A percentile compares a stretch with the other conserved stretches of the same genome.
These are phyloP conservation scores for Pochonia chlamydosporia DNA, from an alignment of 2,329 filamentous ascomycete species.

Conservation along the genomic window DNA sequence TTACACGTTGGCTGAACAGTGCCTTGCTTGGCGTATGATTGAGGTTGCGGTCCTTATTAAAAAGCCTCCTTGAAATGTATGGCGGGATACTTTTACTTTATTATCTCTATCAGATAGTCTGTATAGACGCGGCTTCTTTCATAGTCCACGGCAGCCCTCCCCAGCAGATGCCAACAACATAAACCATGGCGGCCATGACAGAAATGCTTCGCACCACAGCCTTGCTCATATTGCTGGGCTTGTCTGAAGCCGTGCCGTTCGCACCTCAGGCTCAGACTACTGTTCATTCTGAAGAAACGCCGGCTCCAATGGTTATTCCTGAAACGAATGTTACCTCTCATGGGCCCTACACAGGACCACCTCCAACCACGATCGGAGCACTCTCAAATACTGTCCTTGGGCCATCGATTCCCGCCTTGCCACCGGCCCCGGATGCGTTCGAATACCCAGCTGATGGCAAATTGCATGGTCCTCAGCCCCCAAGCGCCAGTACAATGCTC, in stretches of 20 bases:
- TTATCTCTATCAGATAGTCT: too few species aligned
- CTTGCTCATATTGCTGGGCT: not conserved
- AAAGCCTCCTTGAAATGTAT: too few species aligned
- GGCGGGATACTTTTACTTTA: too few species aligned
- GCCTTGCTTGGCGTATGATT: too few species aligned
- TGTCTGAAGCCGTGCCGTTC: not conserved
- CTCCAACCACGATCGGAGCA: constrained; percentile 64
- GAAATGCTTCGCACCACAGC: too few species aligned
- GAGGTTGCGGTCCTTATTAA: too few species aligned
- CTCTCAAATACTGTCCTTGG: constrained; percentile 52
- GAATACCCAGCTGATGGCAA: constrained; percentile 67
- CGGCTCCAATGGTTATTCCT: constrained; percentile 17
- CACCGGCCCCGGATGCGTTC: constrained; percentile 55
- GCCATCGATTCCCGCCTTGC: constrained; percentile 49
- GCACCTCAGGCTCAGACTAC: not conserved
- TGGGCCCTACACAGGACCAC: constrained; percentile 59
- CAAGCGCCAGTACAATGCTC: constrained; percentile 69
- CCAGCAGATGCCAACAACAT: too few species aligned
- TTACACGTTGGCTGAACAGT: too few species aligned
- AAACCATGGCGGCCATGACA: too few species aligned
- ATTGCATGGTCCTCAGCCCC: constrained; percentile 61
- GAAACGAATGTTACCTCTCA: constrained; percentile 59
- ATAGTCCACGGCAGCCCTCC: too few species aligned
- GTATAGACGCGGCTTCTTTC: too few species aligned
- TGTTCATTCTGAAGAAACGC: not conserved